These are phyloP conservation scores for Ascocoryne sarcoides DNA, from an alignment of 2,329 filamentous ascomycete species.

Conservation along the genomic window DNA sequence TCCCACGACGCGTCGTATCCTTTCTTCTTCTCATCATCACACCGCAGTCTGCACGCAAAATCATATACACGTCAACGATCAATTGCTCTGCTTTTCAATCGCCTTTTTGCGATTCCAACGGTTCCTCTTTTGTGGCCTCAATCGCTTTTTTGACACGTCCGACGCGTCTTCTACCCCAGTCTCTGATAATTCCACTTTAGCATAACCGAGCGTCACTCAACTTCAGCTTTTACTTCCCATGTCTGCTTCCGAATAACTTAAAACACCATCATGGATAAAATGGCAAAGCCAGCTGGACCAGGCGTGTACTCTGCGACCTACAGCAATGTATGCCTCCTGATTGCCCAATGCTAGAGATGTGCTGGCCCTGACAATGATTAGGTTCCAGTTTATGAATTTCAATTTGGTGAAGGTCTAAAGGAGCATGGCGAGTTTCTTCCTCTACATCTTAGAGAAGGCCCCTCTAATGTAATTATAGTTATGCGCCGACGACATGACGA, in stretches of 20 bases:
- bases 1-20: no score
- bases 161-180: no score
- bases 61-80: no score
- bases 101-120: no score
- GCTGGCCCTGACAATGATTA: slow-evolving; percentile 31
- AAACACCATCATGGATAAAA: slow-evolving; percentile 14
- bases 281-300: slow-evolving; percentile 27
- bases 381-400: slow-evolving; percentile 93
- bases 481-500: slow-evolving; percentile 91
- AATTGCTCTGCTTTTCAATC: no score
- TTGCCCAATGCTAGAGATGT: background rate
- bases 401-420: slow-evolving; percentile 68
- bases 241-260: no score
- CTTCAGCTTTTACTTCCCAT: background rate
- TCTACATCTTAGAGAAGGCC: background rate
- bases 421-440: slow-evolving; percentile 50
- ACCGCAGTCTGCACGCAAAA: no score
- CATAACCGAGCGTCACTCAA: background rate
- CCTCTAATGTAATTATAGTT: slow-evolving; percentile 33
- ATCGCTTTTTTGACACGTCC: background rate
- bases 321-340: slow-evolving; percentile 47
- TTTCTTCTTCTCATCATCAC: no score
- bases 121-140: background rate
- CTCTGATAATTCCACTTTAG: background rate
- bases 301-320: slow-evolving; percentile 59